Evolutionary conservation across 108 stramenopile species (phyloP), one percentile per base, ranked within the genome.

Genomic region (Nitzschia sp.): DNA sequence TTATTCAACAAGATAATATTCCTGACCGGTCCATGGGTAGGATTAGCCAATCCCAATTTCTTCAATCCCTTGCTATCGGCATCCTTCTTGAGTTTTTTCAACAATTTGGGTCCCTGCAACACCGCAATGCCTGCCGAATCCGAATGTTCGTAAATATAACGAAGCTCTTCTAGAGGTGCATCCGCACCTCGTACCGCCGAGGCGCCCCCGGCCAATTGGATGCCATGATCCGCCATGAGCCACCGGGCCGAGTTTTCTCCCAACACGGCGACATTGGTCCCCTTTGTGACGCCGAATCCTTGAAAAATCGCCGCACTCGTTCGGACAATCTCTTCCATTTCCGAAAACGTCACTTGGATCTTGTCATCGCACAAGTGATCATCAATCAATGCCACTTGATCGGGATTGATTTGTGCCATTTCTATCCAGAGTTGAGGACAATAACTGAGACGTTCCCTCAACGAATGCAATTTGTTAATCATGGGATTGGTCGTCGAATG

Each of bases 61-160:
- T 31, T 57, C 53, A 81, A n/a, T 6, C 77, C 80, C 60, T 77
- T 78, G 5, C 59, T 54, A 44, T 85, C 72, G 34, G 90, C 85
- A 82, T 87, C 82, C 25, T 81, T 78, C 23, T 75, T 63, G 53
- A 95, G 58, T 46, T 76, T 82, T 38, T 85, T 61, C 64, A 95
- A 62, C 45, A 95, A 53, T 26, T 69, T 65, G 4, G 85, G 84
- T 66, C 85, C 91, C 54, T 95, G 91, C 72, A 95, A 66, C n/a
- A 92, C 90, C 4, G 66, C 91, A 27, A 92, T 74, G 0, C 80
- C 83, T 27, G 84, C 83, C 55, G 83, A 81, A 53, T 95, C 94
- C n/a, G 86, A 89, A 72, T 95, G 94, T 68, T 95, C 91, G 63
- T 95, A 95, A 53, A 95, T 90, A 52, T 95, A 95, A 50, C 88